Evolutionary conservation across 2,329 filamentous ascomycete species (phyloP), one percentile per base, ranked within the genome.

Genomic region (Calonectria crousiana): DNA sequence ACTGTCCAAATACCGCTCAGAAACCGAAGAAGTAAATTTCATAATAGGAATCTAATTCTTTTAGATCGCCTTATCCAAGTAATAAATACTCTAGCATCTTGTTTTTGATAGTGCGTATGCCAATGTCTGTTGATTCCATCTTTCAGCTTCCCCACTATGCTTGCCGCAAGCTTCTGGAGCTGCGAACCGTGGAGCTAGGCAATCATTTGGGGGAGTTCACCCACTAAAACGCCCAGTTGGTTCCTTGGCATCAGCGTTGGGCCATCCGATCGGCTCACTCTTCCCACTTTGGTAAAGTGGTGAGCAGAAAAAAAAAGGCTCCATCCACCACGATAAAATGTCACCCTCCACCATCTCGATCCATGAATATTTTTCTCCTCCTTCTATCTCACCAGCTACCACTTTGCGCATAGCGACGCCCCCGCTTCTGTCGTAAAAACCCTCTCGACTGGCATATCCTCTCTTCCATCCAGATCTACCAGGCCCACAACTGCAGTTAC

Each of bases 391-490:
- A 10, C 23, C 23, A 30, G 32, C 47, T 38, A n/a, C 34, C 41
- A 1, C 34, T 30, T 44, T 32, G 8, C 34, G 14, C 32, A 52
- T 34, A 65, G 38, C 23, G n/a, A 41, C 58, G 38, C 49, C 58
- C 23, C 38, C 10, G 41, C 13, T 34, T 32, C 18, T 14, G 51
- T 32, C 41, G 49, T 38, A n/a, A 34, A 26, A 34, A 58, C 71
- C 71, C 71, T 73, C 71, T 73, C 67, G 58, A 51, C 51, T 51
- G 44, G 51, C 60, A 67, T 70, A 18, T 69, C 67, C 71, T 69
- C 67, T 69, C 67, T 69, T 73, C 67, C 71, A 34, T 62, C 28
- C 30, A 38, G 18, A 47, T 47, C 14, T 32, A 69, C 23, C 58
- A 47, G 36, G 23, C 30, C 66, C 28, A 34, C 41, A n/a, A 6